Evolutionary conservation across 2,329 filamentous ascomycete species (phyloP).

Genomic region (Phialocephala sp.): DNA sequence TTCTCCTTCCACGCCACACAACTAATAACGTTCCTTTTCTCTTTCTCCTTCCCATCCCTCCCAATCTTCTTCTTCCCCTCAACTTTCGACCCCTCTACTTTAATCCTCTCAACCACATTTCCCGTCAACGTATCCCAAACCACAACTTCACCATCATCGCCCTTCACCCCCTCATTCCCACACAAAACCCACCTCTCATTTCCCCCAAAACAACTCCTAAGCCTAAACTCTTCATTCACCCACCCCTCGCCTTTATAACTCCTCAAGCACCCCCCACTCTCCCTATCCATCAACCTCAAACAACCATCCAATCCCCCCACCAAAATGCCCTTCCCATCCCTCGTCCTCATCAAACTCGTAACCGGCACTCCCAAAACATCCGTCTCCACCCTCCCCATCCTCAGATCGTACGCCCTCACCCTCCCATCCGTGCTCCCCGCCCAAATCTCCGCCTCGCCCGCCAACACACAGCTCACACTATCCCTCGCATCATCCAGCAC

Average conservation of each 20-base stretch:
- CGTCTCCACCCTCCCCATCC: conserved; percentile 71
- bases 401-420: conserved; percentile 81
- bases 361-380: conserved; percentile 75
- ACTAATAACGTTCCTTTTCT: conserved; percentile 63
- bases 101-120: conserved; percentile 66
- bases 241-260: conserved; percentile 63
- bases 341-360: conserved; percentile 75
- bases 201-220: conserved; percentile 63
- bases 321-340: conserved; percentile 75
- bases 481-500: conserved; percentile 76
- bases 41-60: conserved; percentile 64
- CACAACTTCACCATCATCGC: conserved; percentile 50
- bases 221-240: conserved; percentile 46
- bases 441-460: conserved; percentile 57
- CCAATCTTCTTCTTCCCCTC: conserved; percentile 57
- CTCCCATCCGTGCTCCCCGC: conserved; percentile 85
- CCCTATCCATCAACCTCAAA: conserved; percentile 80
- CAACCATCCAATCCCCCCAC: conserved; percentile 78
- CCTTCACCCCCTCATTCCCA: conserved; percentile 68
- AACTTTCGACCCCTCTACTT: conserved; percentile 45
- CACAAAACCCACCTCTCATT: conserved; percentile 79
- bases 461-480: conserved; percentile 54
- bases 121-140: conserved; percentile 87
- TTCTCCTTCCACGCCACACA: conserved; percentile 67
- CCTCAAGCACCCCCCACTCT: conserved; percentile 74